Base-by-base conservation (phyloP, 192 early-diverging fungal species). In the Gigaspora rosea region DNA sequence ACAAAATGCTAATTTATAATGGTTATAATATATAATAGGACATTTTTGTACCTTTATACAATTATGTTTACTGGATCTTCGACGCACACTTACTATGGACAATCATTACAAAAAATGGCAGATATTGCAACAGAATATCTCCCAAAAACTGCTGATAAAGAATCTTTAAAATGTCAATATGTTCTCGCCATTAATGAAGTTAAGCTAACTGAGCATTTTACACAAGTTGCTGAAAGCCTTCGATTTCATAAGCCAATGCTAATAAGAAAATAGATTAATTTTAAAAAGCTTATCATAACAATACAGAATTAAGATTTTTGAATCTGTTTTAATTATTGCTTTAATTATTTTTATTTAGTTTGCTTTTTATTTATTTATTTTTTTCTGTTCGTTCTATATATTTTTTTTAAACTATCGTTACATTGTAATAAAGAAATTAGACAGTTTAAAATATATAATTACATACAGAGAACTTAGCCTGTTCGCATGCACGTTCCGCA, bases 61-160 rank as follows among this genome's bases (percentile, higher is more conserved):
- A 36, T 73, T 9, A 41, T 73, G 71, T 73, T 73, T 51, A 33
- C 68, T 13, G 68, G 48, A 41, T 41, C 41, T 41, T 41, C 2
- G 20, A 18, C 8, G 0, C 16, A 70, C 22, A 5, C n/a, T 8
- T 15, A 33, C 51, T 33, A 18, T 52, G 68, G 68, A 27, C 35
- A 73, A 41, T 56, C 41, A 22, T 33, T 73, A 22, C 18, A 73
- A 59, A 36, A 8, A 16, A 73, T 73, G 71, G 71, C 33, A 12
- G 35, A 73, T 73, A 73, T 73, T 18, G 71, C 32, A n/a, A 47
- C 8, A 36, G 54, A 73, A 47, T 73, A 73, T 20, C 54, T 58
- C 20, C 54, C 52, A 3, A 73, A 56, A 20, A 61, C 33, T 1
- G 58, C 36, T 12, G 57, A 41, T 5, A 73, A 47, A 59, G 36